Percentiles rank a stretch among this genome's conserved stretches.
phyloP scores from a whole-genome alignment of 768 basidiomycete genomes.

The Clitopilus passeckerianus region DNA sequence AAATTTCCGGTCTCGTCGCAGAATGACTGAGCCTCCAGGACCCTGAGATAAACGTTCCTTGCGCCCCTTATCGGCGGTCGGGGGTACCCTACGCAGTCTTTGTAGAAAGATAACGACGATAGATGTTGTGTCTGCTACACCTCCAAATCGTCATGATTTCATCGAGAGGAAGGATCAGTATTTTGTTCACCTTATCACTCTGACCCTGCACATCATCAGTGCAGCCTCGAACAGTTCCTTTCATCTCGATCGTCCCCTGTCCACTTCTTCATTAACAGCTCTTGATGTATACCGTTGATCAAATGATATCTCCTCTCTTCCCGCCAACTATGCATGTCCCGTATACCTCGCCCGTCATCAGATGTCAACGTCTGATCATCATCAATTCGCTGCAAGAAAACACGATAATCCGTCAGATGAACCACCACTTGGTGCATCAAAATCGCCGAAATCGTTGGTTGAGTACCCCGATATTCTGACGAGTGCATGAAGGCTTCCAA shows the following conservation, averaged over 20 bases:
- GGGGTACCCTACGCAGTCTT: not conserved
- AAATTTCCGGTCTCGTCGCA: not conserved
- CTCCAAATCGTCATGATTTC: not conserved
- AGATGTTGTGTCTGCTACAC: not conserved
- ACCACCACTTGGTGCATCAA: not conserved
- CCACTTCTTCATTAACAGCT: not conserved
- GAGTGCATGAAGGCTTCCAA: not conserved
- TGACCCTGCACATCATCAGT: slow-evolving; percentile 23
- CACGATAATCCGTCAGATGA: not conserved
- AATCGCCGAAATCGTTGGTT: not conserved
- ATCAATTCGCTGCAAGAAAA: not conserved
- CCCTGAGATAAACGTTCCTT: not conserved
- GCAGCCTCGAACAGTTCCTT: slow-evolving; percentile 1
- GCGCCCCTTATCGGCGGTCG: not conserved
- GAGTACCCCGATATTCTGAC: not conserved
- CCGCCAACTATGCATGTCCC: not conserved
- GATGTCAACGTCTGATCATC: not conserved
- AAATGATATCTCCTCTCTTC: not conserved
- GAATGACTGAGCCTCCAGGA: not conserved
- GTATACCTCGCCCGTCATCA: not conserved
- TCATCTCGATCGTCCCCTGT: not conserved
- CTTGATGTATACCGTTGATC: not conserved
- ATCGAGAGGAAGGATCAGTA: slow-evolving; percentile 8
- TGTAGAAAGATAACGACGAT: not conserved
- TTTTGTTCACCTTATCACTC: slow-evolving; percentile 24